phyloP scores from a whole-genome alignment of 495 filamentous ascomycete species.

The Amphirosellinia nigrospora region DNA sequence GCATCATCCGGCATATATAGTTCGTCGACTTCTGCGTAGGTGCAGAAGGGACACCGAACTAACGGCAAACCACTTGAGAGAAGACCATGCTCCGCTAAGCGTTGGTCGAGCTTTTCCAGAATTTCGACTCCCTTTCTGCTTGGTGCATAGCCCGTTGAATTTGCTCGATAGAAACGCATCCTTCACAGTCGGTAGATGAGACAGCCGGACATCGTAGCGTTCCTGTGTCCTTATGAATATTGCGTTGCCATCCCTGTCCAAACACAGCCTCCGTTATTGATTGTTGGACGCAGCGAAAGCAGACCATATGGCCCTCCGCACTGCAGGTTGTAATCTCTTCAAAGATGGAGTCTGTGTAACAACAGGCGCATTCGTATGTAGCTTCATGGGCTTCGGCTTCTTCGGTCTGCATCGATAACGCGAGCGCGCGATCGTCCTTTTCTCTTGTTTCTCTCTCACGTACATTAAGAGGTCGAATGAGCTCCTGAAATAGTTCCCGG shows the following conservation, averaged over 20 bases:
- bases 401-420: conserved; percentile 70
- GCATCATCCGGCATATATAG: conserved; percentile 64
- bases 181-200: conserved; percentile 69
- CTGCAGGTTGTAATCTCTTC: conserved; percentile 82
- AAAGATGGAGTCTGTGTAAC: conserved; percentile 77
- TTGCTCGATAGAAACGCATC: conserved; percentile 69
- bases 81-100: conserved; percentile 73
- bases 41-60: conserved; percentile 87
- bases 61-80: conserved; percentile 74
- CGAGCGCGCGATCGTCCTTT: conserved; percentile 65
- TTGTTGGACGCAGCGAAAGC: conserved; percentile 80
- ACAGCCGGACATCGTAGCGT: conserved; percentile 83
- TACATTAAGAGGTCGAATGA: conserved; percentile 68
- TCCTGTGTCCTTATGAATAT: conserved; percentile 70
- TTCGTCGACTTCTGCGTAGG: conserved; percentile 87
- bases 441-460: conserved; percentile 63
- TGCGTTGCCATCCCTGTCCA: conserved; percentile 89
- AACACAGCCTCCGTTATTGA: conserved; percentile 85
- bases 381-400: conserved; percentile 75
- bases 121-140: conserved; percentile 70
- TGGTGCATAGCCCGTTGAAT: conserved; percentile 74
- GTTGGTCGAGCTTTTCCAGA: conserved; percentile 74
- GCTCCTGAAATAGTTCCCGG: conserved; percentile 70
- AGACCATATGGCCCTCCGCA: conserved; percentile 77
- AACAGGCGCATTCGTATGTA: conserved; percentile 90